phyloP scores from a whole-genome alignment of 2,329 filamentous ascomycete genomes.

The Colletotrichum eleusines region DNA sequence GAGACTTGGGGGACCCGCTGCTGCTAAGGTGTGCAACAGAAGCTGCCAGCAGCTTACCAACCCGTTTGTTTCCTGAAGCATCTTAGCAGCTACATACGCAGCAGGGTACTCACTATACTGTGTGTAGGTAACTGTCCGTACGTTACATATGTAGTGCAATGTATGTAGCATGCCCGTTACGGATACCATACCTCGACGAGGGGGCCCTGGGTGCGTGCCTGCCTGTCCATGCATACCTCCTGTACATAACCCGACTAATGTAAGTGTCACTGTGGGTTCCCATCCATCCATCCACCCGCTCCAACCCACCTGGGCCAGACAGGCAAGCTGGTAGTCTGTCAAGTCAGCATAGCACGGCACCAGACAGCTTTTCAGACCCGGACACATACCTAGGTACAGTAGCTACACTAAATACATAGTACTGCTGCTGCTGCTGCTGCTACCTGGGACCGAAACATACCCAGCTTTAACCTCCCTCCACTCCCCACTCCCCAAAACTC shows the following conservation, averaged over 20 bases:
- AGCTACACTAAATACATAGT: not conserved
- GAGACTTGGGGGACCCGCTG: not conserved
- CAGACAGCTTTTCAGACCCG: not conserved
- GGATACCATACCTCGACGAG: not conserved
- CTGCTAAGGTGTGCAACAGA: not conserved
- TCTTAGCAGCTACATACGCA: too few relatives aligned
- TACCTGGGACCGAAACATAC: slow-evolving; percentile 11
- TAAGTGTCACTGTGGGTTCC: slow-evolving; percentile 7
- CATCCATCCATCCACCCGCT: not conserved
- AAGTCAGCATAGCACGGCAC: not conserved
- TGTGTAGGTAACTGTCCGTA: too few relatives aligned
- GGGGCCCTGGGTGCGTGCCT: not conserved
- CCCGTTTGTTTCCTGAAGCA: not conserved
- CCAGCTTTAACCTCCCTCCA: slow-evolving; percentile 10
- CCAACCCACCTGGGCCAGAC: not conserved
- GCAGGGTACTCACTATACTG: too few relatives aligned
- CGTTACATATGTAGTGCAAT: too few relatives aligned
- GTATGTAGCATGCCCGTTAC: not conserved
- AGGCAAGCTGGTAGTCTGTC: not conserved
- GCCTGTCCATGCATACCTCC: not conserved
- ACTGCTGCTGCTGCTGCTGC: not conserved
- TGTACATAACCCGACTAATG: slow-evolving; percentile 2
- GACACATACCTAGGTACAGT: too few relatives aligned
- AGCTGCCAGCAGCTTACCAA: not conserved
- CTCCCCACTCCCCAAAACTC: slow-evolving; percentile 22